Evolutionary conservation across 495 filamentous ascomycete genomes (phyloP).

Genomic region (Podospora appendiculata): DNA sequence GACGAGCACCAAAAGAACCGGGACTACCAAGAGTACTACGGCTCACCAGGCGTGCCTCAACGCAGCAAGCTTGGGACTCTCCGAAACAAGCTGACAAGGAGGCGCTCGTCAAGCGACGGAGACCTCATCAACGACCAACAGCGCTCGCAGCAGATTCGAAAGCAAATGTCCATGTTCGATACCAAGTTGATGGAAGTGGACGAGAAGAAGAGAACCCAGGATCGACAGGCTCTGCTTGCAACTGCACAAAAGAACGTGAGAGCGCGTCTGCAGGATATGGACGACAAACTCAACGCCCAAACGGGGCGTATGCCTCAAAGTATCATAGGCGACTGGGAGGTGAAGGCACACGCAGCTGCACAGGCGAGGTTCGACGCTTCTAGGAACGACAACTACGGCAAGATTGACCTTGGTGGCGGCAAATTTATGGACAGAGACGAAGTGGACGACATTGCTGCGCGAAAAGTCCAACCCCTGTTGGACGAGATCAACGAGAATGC

Average conservation of each 20-base stretch:
- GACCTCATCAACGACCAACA: conserved; percentile 54
- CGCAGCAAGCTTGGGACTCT: conserved; percentile 47
- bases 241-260: conserved; percentile 80
- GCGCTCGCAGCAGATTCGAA: conserved; percentile 63
- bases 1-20: conserved; percentile 53
- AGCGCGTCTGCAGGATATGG: conserved; percentile 66
- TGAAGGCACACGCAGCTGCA: conserved; percentile 59
- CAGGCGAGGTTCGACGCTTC: conserved; percentile 53
- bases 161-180: conserved; percentile 70
- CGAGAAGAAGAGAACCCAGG: conserved; percentile 61
- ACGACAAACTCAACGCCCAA: conserved; percentile 66
- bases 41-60: conserved; percentile 26
- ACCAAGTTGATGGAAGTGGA: conserved; percentile 62
- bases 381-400: conserved; percentile 41
- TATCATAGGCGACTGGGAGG: conserved; percentile 69
- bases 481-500: conserved; percentile 78
- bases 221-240: conserved; percentile 67
- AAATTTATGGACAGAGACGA: conserved; percentile 72
- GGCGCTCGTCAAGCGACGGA: conserved; percentile 64
- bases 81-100: conserved; percentile 47
- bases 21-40: conserved; percentile 66
- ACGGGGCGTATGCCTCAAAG: conserved; percentile 68
- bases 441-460: conserved; percentile 71
- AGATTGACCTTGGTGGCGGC: conserved; percentile 73
- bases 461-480: conserved; percentile 79